Percentiles rank a stretch among this genome's conserved stretches.
phyloP scores from a whole-genome alignment of 1,284 basidiomycete species.

The Rhodotorula sp. region DNA sequence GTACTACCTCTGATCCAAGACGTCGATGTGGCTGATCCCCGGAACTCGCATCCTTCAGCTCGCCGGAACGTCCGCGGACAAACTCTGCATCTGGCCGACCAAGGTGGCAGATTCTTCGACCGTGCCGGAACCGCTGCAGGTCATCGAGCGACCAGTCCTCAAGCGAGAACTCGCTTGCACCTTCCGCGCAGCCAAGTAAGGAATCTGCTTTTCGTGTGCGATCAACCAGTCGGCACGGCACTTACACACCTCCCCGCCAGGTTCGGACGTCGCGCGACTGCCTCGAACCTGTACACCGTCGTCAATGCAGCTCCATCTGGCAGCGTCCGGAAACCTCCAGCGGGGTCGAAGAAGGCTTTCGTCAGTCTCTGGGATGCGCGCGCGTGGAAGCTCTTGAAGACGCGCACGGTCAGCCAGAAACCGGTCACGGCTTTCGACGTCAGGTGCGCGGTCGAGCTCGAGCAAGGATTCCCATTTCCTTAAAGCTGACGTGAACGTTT shows the following conservation, averaged over 20 bases:
- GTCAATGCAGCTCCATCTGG: slow-evolving; percentile 62
- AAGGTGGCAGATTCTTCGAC: neutral
- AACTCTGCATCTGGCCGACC: slow-evolving; percentile 35
- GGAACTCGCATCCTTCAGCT: slow-evolving; percentile 5
- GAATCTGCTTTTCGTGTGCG: neutral
- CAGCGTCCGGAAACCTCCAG: slow-evolving; percentile 7
- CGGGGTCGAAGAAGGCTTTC: slow-evolving; percentile 38
- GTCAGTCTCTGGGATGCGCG: slow-evolving; percentile 45
- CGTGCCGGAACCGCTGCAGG: slow-evolving; percentile 34
- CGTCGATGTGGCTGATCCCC: neutral
- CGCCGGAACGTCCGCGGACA: slow-evolving; percentile 29
- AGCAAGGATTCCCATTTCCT: neutral
- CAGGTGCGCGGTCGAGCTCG: neutral
- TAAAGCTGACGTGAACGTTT: neutral
- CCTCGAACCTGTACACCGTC: slow-evolving; percentile 65
- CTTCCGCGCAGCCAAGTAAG: slow-evolving; percentile 72
- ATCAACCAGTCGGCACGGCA: too few species aligned
- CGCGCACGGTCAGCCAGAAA: slow-evolving; percentile 63
- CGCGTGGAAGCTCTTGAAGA: slow-evolving; percentile 51
- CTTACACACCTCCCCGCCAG: slow-evolving; percentile 47
- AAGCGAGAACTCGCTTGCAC: slow-evolving; percentile 53
- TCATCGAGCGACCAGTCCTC: slow-evolving; percentile 44
- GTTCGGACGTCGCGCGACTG: slow-evolving; percentile 60
- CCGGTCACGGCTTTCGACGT: slow-evolving; percentile 82
- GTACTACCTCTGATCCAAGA: neutral